Conservation (phyloP, 2,329 filamentous ascomycete species). For the Fusarium pilosicola region DNA sequence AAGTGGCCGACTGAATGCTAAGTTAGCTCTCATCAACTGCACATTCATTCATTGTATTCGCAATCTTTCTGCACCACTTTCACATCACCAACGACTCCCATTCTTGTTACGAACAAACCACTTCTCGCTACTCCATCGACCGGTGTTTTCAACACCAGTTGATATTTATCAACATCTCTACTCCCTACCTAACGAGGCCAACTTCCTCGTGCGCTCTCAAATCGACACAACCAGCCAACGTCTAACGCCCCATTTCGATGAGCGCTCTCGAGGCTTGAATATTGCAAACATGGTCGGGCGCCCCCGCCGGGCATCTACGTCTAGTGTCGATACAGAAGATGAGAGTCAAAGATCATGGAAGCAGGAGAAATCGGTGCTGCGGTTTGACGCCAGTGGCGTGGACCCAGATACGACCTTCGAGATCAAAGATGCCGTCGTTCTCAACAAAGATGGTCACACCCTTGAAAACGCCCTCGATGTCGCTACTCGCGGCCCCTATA, state of each 20-base stretch:
- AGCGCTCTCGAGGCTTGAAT: slow-evolving; percentile 3
- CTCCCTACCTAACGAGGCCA: not conserved
- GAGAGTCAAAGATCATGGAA: slow-evolving; percentile 49
- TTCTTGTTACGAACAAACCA: not conserved
- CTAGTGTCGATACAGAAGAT: slow-evolving; percentile 57
- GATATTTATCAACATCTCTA: not conserved
- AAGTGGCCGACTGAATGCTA: not conserved
- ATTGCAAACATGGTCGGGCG: slow-evolving; percentile 54
- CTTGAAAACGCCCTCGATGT: slow-evolving; percentile 70
- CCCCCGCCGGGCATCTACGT: slow-evolving; percentile 55
- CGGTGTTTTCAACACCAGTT: not conserved
- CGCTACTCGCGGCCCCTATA: slow-evolving; percentile 67
- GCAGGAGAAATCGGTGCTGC: slow-evolving; percentile 50
- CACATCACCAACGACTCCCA: not conserved
- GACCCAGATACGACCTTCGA: slow-evolving; percentile 69
- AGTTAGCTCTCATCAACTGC: not conserved
- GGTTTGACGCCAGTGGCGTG: slow-evolving; percentile 39
- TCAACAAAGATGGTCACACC: slow-evolving; percentile 61
- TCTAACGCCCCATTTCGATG: slow-evolving; percentile 21
- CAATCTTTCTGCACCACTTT: not conserved
- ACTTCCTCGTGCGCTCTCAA: not conserved
- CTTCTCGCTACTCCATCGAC: no score
- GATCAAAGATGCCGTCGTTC: slow-evolving; percentile 69
- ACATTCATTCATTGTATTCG: not conserved
- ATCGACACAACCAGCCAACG: not conserved